phyloP scores from a whole-genome alignment of 106 monocot genomes.

The Dioscorea zingiberensis region DNA sequence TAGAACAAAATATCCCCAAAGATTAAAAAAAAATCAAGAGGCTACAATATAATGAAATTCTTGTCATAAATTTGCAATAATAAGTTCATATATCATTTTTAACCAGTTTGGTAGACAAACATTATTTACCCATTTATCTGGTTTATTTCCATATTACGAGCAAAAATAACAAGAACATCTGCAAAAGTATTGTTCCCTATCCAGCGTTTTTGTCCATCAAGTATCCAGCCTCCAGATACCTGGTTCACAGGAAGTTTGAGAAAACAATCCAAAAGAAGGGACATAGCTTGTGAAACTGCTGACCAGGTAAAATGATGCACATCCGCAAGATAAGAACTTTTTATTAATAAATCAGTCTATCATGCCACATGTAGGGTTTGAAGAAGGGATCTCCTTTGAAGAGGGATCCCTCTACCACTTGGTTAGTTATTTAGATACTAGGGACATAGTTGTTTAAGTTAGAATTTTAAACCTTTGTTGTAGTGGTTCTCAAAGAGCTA shows the following conservation, averaged over 20 bases:
- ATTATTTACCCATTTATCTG: slow-evolving; percentile 81
- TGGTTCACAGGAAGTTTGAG: slow-evolving; percentile 19
- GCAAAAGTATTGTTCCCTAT: slow-evolving; percentile 95
- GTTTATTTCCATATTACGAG: slow-evolving; percentile 66
- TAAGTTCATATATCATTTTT: background rate
- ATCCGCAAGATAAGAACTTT: too few species aligned
- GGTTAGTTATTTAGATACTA: background rate
- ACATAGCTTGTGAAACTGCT: background rate
- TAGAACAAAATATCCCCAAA: background rate
- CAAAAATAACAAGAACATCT: slow-evolving; percentile 81
- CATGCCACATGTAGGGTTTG: too few species aligned
- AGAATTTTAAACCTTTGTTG: slow-evolving; percentile 61
- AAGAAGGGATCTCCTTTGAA: too few species aligned
- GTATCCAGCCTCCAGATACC: slow-evolving; percentile 86
- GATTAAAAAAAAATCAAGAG: background rate
- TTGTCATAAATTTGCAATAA: background rate
- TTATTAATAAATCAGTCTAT: too few species aligned
- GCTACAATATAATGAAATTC: background rate
- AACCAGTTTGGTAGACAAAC: background rate
- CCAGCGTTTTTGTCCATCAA: slow-evolving; percentile 97
- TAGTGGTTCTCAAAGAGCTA: slow-evolving; percentile 72
- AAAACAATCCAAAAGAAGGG: background rate
- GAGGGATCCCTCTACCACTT: too few species aligned
- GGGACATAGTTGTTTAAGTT: background rate
- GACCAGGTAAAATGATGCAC: background rate